Base-by-base conservation (phyloP, 495 filamentous ascomycete genomes). In the Venustampulla echinocandica region DNA sequence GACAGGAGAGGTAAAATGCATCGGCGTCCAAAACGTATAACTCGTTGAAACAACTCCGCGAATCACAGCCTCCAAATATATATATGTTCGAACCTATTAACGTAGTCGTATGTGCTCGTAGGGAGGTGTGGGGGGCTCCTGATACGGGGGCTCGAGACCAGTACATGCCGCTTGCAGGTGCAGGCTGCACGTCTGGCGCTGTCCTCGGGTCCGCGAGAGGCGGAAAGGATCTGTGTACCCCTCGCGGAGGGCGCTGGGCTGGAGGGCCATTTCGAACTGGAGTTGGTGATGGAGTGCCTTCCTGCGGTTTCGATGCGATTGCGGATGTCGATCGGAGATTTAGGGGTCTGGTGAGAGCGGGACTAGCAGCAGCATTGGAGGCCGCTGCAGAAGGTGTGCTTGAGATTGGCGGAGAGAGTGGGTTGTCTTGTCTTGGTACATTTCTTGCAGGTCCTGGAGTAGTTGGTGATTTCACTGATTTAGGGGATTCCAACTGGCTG, bases 151-250 rank as follows among this genome's bases (percentile, higher is more conserved):
- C 77, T 32, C 68, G 69, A 42, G 74, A 77, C 79, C 79, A 82
- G 63, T 82, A 82, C 79, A 82, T 82, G 36, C 79, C 79, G 34
- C 74, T 76, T 14, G 79, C 74, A n/a, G 79, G 79, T 9, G 79
- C 76, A 2, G 69, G 64, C 3, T 68, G 69, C 17, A 81, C 77
- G 36, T 80, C 70, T 10, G 75, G 69, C 10, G 75, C 73, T 14
- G 69, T 77, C 21, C 64, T 59, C 6, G 76, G 70, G 56, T 77
- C 73, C 32, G 70, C 71, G 9, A 81, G 62, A 24, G 76, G 74
- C 14, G 79, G 79, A 47, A 73, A 75, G 0, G 63, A 48, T 2
- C 64, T 61, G 49, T 74, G 58, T 21, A 56, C 53, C 17, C 65
- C 63, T 2, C 60, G 58, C 9, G 62, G 56, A 10, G 46, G 25